A percentile compares a stretch with the other conserved stretches of the same genome.
Evolutionary conservation across 208 protist genomes (phyloP).

Genomic region (Acanthamoeba castellanii): DNA sequence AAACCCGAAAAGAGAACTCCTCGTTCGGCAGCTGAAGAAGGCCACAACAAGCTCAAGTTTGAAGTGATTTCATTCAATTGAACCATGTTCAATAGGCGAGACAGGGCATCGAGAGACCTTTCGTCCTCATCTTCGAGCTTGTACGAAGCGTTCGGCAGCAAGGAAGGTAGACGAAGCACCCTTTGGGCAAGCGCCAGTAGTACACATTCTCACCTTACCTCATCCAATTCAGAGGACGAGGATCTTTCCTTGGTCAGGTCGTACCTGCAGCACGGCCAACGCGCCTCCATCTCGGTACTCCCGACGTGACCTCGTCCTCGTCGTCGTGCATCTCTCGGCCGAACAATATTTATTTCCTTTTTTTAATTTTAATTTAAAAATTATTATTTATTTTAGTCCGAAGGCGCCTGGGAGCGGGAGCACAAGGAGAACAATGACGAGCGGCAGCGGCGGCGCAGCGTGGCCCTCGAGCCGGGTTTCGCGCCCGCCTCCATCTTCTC

Average conservation of each 20-base stretch:
- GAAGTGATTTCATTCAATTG: background rate
- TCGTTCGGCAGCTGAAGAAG: background rate
- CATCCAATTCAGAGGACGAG: background rate
- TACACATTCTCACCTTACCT: background rate
- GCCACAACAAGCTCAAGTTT: background rate
- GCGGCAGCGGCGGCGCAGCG: background rate
- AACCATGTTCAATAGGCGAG: background rate
- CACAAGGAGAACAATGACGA: conserved; percentile 33
- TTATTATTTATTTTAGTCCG: background rate
- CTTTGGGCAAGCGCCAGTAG: too few relatives aligned
- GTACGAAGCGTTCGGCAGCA: background rate
- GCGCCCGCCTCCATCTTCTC: conserved; percentile 29
- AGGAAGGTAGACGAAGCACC: background rate
- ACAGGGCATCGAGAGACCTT: background rate
- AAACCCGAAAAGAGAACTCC: background rate
- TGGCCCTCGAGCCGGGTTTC: background rate
- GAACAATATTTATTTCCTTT: too few relatives aligned
- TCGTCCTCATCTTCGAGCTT: background rate
- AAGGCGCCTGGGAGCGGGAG: background rate
- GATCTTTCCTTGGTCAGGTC: background rate
- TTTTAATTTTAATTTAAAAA: background rate
- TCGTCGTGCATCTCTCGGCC: background rate
- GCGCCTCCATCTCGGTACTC: background rate
- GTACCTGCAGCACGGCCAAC: conserved; percentile 36
- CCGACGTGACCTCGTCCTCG: background rate